Evolutionary conservation across 23 red algal genomes (phyloP).

Genomic region (Gracilaria gracilis): DNA sequence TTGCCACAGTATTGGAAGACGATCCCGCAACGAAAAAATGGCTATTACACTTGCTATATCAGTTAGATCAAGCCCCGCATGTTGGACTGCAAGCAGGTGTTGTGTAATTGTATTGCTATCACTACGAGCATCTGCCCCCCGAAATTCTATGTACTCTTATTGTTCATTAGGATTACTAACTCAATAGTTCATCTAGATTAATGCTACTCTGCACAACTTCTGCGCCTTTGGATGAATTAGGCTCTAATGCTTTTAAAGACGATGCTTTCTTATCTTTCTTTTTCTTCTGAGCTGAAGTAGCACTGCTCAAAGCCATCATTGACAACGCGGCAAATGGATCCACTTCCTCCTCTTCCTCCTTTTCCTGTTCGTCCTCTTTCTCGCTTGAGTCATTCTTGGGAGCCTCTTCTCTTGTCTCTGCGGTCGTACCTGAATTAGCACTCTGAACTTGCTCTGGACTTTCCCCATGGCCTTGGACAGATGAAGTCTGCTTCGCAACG

Average conservation of each 20-base stretch:
- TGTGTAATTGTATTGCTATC: constrained; percentile 7
- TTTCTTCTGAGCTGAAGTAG: constrained; percentile 39
- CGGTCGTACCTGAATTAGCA: neutral
- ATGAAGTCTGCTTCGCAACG: neutral
- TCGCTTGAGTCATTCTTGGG: neutral
- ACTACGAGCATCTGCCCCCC: neutral
- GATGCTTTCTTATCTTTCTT: neutral
- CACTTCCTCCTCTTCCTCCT: constrained; percentile 37
- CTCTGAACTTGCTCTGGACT: neutral
- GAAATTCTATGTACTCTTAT: constrained; percentile 21
- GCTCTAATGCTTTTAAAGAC: neutral
- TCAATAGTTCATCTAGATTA: constrained; percentile 38
- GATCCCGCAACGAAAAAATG: constrained; percentile 93
- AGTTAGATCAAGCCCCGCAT: constrained; percentile 63
- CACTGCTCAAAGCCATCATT: constrained; percentile 54
- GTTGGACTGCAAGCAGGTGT: constrained; percentile 23
- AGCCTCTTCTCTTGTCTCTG: neutral
- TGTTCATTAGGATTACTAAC: neutral
- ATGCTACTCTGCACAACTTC: constrained; percentile 17
- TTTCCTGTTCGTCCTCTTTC: neutral
- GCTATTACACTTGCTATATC: constrained; percentile 87
- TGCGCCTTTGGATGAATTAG: neutral
- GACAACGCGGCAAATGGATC: constrained; percentile 77
- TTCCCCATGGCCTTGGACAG: neutral
- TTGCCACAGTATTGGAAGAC: constrained; percentile 84